Conservation (phyloP, 2,329 filamentous ascomycete species). For the Penicillium paneum region DNA sequence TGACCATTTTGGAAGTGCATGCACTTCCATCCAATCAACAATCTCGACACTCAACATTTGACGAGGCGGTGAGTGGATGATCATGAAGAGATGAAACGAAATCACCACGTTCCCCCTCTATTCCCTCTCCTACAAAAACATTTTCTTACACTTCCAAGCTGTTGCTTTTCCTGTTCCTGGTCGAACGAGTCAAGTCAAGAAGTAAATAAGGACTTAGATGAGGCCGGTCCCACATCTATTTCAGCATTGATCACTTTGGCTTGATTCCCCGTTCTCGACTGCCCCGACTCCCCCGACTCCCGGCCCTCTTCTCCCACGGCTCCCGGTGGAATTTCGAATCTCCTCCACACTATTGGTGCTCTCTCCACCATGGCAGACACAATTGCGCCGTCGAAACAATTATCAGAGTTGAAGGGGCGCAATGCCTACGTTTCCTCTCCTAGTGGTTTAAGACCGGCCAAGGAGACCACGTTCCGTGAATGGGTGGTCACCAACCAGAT, state of each 20-base stretch:
- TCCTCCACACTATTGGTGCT: not conserved
- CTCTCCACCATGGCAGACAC: conserved; percentile 34
- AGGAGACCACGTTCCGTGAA: conserved; percentile 44
- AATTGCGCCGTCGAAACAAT: conserved; percentile 26
- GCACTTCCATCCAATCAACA: conserved; percentile 3
- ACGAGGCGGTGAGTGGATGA: conserved; percentile 13
- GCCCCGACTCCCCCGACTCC: not conserved
- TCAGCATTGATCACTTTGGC: conserved; percentile 2
- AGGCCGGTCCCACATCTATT: conserved; percentile 7
- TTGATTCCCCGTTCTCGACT: not conserved
- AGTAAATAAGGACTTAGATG: not conserved
- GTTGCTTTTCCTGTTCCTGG: conserved; percentile 4
- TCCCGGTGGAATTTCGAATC: not conserved
- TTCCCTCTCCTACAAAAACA: conserved; percentile 1
- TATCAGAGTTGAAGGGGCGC: conserved; percentile 30
- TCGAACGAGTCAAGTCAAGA: conserved; percentile 4
- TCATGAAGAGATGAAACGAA: conserved; percentile 17
- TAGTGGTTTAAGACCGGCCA: conserved; percentile 26
- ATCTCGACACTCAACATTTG: conserved; percentile 3
- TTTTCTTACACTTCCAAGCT: not conserved
- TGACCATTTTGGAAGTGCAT: conserved; percentile 1
- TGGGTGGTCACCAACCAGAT: conserved; percentile 79
- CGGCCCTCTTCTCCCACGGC: not conserved
- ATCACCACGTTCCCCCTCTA: conserved; percentile 15
- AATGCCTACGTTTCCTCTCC: conserved; percentile 41